A percentile compares a stretch with the other conserved stretches of the same genome.
Conservation (phyloP, 129 eudicot genomes). For the Flaveria ramosissima region DNA sequence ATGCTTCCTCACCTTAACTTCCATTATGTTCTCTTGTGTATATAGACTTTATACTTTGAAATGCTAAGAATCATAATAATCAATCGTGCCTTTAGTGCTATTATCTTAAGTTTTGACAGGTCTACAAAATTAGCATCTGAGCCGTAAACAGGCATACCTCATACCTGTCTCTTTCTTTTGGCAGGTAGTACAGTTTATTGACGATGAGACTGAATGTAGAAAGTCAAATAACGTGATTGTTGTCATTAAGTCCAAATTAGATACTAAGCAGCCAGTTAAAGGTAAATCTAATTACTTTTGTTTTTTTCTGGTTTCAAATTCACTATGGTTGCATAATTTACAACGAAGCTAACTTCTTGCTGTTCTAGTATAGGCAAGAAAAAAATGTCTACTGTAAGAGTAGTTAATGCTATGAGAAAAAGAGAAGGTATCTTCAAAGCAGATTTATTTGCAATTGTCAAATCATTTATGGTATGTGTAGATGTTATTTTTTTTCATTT, state of each 20-base stretch:
- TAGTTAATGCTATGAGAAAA: constrained; percentile 59
- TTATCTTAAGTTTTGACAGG: constrained; percentile 10
- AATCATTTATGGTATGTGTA: constrained; percentile 54
- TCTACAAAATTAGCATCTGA: not conserved
- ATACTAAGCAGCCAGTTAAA: constrained; percentile 27
- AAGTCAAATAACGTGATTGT: constrained; percentile 40
- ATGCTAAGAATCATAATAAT: not conserved
- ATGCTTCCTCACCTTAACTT: not conserved
- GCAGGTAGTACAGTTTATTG: constrained; percentile 58
- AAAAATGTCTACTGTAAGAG: constrained; percentile 34
- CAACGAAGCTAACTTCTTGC: constrained; percentile 19
- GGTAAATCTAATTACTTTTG: constrained; percentile 18
- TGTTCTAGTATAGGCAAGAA: constrained; percentile 42
- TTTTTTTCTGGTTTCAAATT: not conserved
- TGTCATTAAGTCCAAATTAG: constrained; percentile 38
- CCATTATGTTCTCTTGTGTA: not conserved
- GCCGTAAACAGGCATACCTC: constrained; percentile 2
- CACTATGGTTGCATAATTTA: constrained; percentile 7
- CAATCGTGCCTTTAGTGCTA: not conserved
- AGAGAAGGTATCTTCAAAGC: constrained; percentile 60
- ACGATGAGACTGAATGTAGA: constrained; percentile 38
- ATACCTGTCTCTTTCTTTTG: not conserved
- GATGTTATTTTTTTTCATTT: not conserved
- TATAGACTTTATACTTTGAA: not conserved
- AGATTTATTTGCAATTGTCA: constrained; percentile 46